Conservation (phyloP, 176 grass and related monocot genomes). For the Raddia guianensis region DNA sequence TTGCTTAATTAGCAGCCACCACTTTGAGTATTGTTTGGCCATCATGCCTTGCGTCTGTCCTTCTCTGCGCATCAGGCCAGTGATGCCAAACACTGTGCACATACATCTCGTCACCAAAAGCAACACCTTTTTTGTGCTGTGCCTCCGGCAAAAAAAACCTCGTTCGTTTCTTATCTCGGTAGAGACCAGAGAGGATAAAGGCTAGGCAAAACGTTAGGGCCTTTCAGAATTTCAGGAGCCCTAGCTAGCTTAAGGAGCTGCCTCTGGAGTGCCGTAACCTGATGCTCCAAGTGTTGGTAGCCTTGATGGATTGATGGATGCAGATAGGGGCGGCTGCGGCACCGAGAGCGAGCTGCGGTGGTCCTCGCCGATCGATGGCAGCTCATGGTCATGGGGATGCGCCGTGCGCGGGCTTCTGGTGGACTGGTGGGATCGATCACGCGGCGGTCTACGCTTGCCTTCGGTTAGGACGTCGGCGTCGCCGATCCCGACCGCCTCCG, state of each 20-base stretch:
- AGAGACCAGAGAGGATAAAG: not conserved
- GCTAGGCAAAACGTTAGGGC: conserved; percentile 7
- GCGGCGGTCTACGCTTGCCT: conserved; percentile 1
- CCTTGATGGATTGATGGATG: not conserved
- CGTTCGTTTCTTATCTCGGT: conserved; percentile 8
- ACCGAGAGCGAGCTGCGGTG: not conserved
- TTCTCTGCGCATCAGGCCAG: not conserved
- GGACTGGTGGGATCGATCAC: not conserved
- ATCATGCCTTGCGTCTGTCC: conserved; percentile 20
- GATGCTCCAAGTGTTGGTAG: not conserved
- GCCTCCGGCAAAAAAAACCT: not conserved
- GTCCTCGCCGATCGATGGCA: conserved; percentile 23
- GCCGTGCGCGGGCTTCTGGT: conserved; percentile 32
- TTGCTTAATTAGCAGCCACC: not conserved
- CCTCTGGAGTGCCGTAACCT: conserved; percentile 38
- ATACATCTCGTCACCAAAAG: conserved; percentile 18
- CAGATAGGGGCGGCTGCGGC: not conserved
- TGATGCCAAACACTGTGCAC: not conserved
- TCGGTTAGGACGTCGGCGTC: conserved; percentile 51
- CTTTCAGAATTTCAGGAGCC: conserved; percentile 22
- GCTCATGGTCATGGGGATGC: conserved; percentile 20
- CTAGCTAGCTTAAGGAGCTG: too few relatives aligned
- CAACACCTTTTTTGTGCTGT: not conserved
- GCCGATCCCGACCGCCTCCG: conserved; percentile 16
- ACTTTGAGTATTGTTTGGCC: not conserved